Conservation (phyloP, 345 rosid species). For the Psidium friedrichsthalianum region DNA sequence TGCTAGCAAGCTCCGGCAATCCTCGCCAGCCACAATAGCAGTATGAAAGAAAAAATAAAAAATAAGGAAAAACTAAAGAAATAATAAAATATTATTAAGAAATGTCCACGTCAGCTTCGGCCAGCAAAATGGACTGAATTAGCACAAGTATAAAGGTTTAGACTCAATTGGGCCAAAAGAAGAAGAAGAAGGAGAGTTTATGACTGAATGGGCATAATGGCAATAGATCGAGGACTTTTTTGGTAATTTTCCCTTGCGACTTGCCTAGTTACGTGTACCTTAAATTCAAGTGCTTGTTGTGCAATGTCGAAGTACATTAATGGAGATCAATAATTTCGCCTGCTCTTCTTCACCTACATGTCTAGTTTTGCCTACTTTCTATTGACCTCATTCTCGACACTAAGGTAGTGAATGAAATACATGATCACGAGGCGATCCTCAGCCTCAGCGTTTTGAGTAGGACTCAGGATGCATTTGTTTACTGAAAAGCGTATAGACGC, state of each 20-base stretch:
- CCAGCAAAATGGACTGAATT: no score
- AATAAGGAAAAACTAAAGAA: no score
- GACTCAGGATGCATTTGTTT: not conserved
- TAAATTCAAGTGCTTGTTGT: not conserved
- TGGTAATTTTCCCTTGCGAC: not conserved
- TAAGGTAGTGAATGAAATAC: not conserved
- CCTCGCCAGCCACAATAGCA: no score
- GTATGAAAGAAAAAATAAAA: no score
- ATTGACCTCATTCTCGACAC: not conserved
- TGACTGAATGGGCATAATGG: no score
- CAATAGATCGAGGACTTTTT: no score
- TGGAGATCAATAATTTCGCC: not conserved
- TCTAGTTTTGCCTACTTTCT: not conserved
- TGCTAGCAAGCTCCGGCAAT: no score
- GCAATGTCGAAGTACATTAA: not conserved
- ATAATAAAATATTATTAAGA: no score
- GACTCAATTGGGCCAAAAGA: no score
- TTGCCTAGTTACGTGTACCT: not conserved
- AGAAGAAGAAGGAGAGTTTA: no score
- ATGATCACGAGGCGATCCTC: not conserved
- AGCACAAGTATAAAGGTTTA: no score
- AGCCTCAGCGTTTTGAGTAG: not conserved
- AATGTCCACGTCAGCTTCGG: no score
- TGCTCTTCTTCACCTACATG: not conserved
- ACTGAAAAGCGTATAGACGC: not conserved